A percentile compares a stretch with the other conserved stretches of the same genome.
Conservation (phyloP, 2,329 filamentous ascomycete species). For the Hirsutella thompsonii region DNA sequence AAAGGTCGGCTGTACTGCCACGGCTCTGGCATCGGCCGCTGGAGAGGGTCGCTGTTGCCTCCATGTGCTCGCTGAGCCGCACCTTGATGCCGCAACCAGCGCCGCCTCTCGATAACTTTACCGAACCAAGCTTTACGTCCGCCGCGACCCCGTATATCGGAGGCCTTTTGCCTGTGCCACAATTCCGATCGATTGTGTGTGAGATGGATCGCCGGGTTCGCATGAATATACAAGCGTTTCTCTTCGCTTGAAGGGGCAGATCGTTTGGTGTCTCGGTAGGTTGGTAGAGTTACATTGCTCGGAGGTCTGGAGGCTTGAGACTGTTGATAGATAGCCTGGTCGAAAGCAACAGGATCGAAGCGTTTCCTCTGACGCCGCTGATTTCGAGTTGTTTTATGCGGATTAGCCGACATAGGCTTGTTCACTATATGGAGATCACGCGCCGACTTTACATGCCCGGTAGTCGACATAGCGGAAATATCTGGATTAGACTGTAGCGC, state of each 20-base stretch:
- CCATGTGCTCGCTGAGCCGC: conserved; percentile 4
- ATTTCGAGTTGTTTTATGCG: not conserved
- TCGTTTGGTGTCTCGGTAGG: not conserved
- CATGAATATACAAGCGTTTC: conserved; percentile 26
- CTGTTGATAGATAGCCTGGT: conserved; percentile 25
- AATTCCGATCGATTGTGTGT: conserved; percentile 25
- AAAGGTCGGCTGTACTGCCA: conserved; percentile 13
- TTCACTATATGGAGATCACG: not conserved
- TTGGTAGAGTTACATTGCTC: conserved; percentile 6
- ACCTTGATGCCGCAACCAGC: conserved; percentile 14
- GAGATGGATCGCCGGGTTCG: conserved; percentile 39
- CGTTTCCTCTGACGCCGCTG: not conserved
- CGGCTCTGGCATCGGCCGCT: conserved; percentile 14
- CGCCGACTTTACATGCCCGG: not conserved
- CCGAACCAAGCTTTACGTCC: conserved; percentile 39
- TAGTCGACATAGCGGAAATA: too few relatives aligned
- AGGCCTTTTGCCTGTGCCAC: conserved; percentile 34
- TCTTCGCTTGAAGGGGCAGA: conserved; percentile 8
- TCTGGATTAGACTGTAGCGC: too few relatives aligned
- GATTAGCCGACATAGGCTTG: not conserved
- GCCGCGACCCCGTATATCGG: conserved; percentile 35
- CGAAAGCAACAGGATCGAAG: conserved; percentile 17
- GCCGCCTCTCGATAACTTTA: conserved; percentile 25
- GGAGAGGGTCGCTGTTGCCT: not conserved
- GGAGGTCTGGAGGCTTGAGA: conserved; percentile 12